Evolutionary conservation across 2,329 filamentous ascomycete genomes (phyloP).

Genomic region (Fusarium duplospermum): DNA sequence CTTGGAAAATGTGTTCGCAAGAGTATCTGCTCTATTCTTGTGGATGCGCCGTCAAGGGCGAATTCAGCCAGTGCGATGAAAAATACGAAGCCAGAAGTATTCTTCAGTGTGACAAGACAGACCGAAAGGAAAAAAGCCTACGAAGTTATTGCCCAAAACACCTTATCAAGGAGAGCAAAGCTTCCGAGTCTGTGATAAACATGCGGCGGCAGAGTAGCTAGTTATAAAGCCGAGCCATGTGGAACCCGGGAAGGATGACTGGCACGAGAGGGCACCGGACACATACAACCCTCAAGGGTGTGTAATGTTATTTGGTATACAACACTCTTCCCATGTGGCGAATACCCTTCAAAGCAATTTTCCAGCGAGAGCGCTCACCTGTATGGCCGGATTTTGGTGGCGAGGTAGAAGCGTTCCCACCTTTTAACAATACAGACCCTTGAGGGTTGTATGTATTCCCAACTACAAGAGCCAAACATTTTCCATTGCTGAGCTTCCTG

Average conservation of each 20-base stretch:
- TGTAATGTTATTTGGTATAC: too few species aligned
- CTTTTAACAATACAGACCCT: too few species aligned
- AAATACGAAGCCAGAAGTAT: neutral
- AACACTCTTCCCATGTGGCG: too few species aligned
- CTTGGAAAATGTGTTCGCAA: neutral
- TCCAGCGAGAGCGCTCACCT: too few species aligned
- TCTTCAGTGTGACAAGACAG: neutral
- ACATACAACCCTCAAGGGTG: too few species aligned
- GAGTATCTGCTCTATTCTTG: neutral
- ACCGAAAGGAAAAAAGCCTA: neutral
- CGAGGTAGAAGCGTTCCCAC: too few species aligned
- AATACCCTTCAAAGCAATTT: too few species aligned
- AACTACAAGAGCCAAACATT: neutral
- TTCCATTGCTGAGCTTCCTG: neutral
- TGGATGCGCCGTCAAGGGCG: neutral
- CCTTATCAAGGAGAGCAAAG: neutral
- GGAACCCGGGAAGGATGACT: neutral
- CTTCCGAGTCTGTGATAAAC: neutral
- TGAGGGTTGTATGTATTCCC: neutral
- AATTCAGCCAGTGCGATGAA: conserved; percentile 4
- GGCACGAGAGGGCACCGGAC: neutral
- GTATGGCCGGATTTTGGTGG: too few species aligned
- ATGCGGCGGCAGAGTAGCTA: neutral
- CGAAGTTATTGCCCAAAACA: neutral
- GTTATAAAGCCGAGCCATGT: neutral